Evolutionary conservation across 148 eudicot genomes (phyloP), one percentile per base, ranked within the genome.

Genomic region (Nepenthes mirabilis): DNA sequence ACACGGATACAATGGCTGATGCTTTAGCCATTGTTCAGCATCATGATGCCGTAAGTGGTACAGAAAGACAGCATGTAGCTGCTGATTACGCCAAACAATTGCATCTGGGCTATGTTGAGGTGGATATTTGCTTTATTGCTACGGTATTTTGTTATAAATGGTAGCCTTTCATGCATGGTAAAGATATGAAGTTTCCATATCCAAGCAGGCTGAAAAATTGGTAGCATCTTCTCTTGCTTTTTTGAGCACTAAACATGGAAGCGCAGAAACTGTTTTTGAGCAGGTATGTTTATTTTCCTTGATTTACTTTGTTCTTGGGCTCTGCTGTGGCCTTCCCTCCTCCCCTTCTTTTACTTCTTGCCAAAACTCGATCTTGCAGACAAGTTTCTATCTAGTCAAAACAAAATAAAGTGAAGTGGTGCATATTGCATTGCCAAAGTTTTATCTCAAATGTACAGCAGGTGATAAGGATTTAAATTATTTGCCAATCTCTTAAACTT

Each of bases 31-130:
- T 86, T 58, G 83, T 83, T 73, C 93, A 86, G 59, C 93, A 86
- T 69, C 93, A 86, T 73, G 93, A 86, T 64, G 93, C 80, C 40
- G 88, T 86, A 71, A 86, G 83, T 76, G 93, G 93, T 61, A 83
- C 93, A 11, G 72, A 83, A 64, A 76, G 82, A 68, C 85, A 86
- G 52, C 93, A 86, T 65, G 93, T 86, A 14, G 86, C 83, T 71
- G 78, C 79, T 70, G 93, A 86, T 67, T 86, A 86, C 76, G 74
- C 88, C 9, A 55, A 52, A 77, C 79, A 88, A 70, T 70, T 86
- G 68, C 72, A 82, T 61, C 67, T 71, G 51, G 93, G 93, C 57
- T 86, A 86, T 70, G 61, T 68, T 65, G 77, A 78, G 82, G 93
- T 86, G 68, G 53, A 58, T 43, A 36, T 63, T 48, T n/a, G 33